Evolutionary conservation across 257 asterid species (phyloP).

Genomic region (Solanum corneliomulleri): DNA sequence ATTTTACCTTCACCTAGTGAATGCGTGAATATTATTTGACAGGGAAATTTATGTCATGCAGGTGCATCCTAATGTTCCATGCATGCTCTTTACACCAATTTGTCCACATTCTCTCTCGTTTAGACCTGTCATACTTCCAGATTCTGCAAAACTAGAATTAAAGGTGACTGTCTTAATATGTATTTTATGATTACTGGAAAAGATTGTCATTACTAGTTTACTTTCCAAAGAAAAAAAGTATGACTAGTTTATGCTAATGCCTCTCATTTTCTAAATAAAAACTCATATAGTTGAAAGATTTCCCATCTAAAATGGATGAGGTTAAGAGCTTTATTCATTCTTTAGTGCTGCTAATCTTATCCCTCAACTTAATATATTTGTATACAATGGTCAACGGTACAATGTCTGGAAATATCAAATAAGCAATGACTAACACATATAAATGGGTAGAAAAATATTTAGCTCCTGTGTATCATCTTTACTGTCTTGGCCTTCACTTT

Average conservation of each 20-base stretch:
- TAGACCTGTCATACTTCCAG: slow-evolving; percentile 98
- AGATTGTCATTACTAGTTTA: background rate
- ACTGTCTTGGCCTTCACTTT: background rate
- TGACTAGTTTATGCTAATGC: background rate
- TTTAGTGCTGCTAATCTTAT: background rate
- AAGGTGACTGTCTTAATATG: slow-evolving; percentile 37
- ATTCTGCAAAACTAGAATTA: slow-evolving; percentile 85
- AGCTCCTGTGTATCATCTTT: background rate
- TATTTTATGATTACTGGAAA: background rate
- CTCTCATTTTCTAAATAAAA: background rate
- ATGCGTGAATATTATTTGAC: background rate
- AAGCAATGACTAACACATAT: background rate
- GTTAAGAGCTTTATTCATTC: background rate
- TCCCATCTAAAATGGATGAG: background rate
- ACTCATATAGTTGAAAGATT: background rate
- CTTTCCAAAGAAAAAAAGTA: background rate
- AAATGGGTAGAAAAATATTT: background rate
- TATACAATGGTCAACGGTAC: background rate
- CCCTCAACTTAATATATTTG: background rate
- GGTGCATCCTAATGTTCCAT: slow-evolving; percentile 99
- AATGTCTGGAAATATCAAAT: background rate
- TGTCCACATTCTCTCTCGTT: slow-evolving; percentile 98
- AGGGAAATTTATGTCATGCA: slow-evolving; percentile 16
- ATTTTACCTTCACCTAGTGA: background rate
- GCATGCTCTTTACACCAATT: slow-evolving; percentile 98